Conservation (phyloP, 2,329 filamentous ascomycete species). For the Talaromyces atroroseus region DNA sequence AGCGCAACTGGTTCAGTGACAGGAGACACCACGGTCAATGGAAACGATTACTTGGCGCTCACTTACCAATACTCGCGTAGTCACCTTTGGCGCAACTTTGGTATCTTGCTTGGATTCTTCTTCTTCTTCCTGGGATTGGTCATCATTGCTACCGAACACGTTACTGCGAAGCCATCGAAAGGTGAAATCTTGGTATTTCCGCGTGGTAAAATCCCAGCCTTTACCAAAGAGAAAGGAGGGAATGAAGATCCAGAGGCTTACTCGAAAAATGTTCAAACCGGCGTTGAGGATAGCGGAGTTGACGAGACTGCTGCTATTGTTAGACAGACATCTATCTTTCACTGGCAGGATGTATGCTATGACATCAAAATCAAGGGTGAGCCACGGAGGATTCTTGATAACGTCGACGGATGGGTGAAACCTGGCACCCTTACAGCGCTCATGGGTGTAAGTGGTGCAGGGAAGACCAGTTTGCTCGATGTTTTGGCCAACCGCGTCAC, state of each 20-base stretch:
- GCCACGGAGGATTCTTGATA: slow-evolving; percentile 68
- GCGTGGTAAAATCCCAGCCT: slow-evolving; percentile 54
- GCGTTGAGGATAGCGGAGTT: slow-evolving; percentile 17
- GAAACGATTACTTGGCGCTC: slow-evolving; percentile 52
- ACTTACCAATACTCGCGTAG: slow-evolving; percentile 53
- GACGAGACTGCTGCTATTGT: slow-evolving; percentile 43
- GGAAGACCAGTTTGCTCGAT: slow-evolving; percentile 86
- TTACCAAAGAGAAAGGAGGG: slow-evolving; percentile 20
- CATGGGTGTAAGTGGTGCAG: slow-evolving; percentile 86
- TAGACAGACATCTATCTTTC: slow-evolving; percentile 71
- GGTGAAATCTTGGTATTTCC: slow-evolving; percentile 72
- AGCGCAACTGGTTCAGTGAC: slow-evolving; percentile 53
- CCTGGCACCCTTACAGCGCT: slow-evolving; percentile 82
- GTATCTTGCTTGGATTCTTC: slow-evolving; percentile 62
- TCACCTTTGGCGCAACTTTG: slow-evolving; percentile 66
- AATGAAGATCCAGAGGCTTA: slow-evolving; percentile 18
- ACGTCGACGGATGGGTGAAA: slow-evolving; percentile 91
- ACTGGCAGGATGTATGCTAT: slow-evolving; percentile 81
- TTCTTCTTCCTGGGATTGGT: slow-evolving; percentile 58
- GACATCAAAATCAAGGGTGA: slow-evolving; percentile 76
- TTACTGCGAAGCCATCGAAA: slow-evolving; percentile 64
- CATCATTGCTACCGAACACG: slow-evolving; percentile 58
- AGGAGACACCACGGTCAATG: slow-evolving; percentile 50
- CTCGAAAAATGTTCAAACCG: slow-evolving; percentile 26
- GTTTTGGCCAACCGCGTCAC: slow-evolving; percentile 78